Evolutionary conservation across 495 filamentous ascomycete species (phyloP), one percentile per base, ranked within the genome.

Genomic region (Symbiotaphrina buchneri): DNA sequence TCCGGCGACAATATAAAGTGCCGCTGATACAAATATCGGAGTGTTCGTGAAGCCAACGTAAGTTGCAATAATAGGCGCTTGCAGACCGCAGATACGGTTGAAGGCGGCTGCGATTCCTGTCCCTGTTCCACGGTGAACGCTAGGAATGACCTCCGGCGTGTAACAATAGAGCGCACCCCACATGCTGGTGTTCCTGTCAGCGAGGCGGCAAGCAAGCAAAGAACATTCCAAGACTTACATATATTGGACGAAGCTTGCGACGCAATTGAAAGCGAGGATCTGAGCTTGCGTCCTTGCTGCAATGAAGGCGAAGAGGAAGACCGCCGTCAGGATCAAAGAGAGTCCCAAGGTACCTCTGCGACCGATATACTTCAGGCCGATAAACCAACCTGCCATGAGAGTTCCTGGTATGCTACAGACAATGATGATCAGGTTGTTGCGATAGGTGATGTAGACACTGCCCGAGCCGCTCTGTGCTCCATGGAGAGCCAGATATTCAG

Each of bases 91-190:
- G 18, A 71, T 53, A 13, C 66, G 56, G 40, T 70, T 69, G 33
- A 72, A 39, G 34, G 58, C 61, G 35, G 58, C 61, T 8, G 55
- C 54, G 18, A 71, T 64, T 19, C 67, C 67, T 4, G 60, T 64
- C 3, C 59, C 67, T 1, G 63, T 68, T 10, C 67, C 67, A 18
- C 67, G 55, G 41, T 59, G 58, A 0, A 62, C 61, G 10, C 62
- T 62, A 0, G 67, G 63, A 48, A 70, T 68, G 10, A 68, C 61
- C 37, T 71, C 67, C 1, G 67, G 67, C 0, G 67, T 70, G 42
- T 46, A n/a, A n/a, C n/a, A n/a, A n/a, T n/a, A n/a, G n/a, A n/a
- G n/a, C 49, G 13, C 36, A 15, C 1, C 28, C 3, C 24, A 10
- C 3, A 1, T 10, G 10, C 10, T 10, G 19, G 28, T 18, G 28